These are phyloP conservation scores for Ceratocystis huliohia DNA, from an alignment of 2,329 filamentous ascomycete genomes.

Conservation along the genomic window DNA sequence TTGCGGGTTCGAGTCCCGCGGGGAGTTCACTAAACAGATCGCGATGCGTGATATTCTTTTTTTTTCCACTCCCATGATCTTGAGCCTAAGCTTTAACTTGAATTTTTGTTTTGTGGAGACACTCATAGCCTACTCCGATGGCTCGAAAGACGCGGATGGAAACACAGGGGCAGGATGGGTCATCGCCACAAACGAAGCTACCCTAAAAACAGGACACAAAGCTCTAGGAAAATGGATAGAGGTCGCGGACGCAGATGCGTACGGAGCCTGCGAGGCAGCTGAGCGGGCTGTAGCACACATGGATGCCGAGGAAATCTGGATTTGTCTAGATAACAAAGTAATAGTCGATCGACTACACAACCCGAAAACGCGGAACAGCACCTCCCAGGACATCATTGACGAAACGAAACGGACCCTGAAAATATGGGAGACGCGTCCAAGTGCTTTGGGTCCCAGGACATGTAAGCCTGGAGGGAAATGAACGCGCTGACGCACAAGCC, in stretches of 20 bases:
- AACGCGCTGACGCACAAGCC: neutral
- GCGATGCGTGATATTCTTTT: neutral
- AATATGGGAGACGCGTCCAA: neutral
- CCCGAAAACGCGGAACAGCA: neutral
- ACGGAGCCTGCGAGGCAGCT: neutral
- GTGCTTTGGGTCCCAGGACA: neutral
- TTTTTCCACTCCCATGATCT: neutral
- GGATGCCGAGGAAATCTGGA: neutral
- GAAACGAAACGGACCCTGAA: neutral
- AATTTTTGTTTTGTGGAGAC: neutral
- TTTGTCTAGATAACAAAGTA: neutral
- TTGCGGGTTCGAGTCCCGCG: constrained; percentile 21
- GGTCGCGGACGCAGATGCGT: neutral
- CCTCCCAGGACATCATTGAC: neutral
- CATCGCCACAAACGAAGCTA: neutral
- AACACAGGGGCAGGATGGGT: neutral
- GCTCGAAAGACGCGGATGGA: neutral
- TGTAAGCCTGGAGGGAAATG: neutral
- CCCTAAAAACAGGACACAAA: neutral
- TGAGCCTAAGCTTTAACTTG: neutral
- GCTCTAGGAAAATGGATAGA: neutral
- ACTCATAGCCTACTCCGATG: neutral
- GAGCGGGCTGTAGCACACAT: neutral
- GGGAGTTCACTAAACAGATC: neutral
- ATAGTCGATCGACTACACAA: neutral